Base-by-base conservation (phyloP, 139 green algal species). In the Closterium sp. region DNA sequence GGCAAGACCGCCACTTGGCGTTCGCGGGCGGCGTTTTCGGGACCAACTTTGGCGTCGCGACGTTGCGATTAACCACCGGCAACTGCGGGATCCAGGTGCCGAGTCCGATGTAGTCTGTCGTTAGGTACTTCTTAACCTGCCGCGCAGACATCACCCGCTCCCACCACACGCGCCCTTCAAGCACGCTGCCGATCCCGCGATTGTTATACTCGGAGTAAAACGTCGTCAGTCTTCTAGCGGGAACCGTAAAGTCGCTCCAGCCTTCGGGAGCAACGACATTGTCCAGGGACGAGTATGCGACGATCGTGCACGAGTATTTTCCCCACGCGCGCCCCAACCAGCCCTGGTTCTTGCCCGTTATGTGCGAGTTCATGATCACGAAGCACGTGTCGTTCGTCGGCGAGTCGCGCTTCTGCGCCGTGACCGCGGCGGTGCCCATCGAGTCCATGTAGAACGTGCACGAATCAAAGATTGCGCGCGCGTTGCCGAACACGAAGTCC, bases 181-280 rank as follows among this genome's bases (percentile, higher is more conserved):
- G 29, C 70, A 90, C 90, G 70, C 70, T n/a, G 29, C 89, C 89
- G 9, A 89, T 88, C 30, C 89, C 89, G 30, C 34, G n/a, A 5
- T 89, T 89, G 2, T 90, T 70, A 27, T 92, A 89, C 89, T 92
- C 89, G 17, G 89, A 22, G 50, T 90, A 92, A 27, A 92, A 90
- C n/a, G 89, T 84, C 21, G 89, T 92, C 28, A 30, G 29, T 38
- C 45, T 30, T 31, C 88, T 30, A 38, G 32, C 29, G 4, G 38
- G 88, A 7, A 91, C 45, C 22, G n/a, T 31, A 13, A 91, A 91
- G 32, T 91, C 34, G 42, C 73, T 28, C 88, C 88, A 91, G 32
- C 88, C 88, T 86, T 28, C 31, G 24, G 62, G 9, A 31, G n/a
- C 6, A 19, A 90, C 34, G 27, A 92, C 89, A 21, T 90, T 90